Evolutionary conservation across 495 filamentous ascomycete genomes (phyloP), one percentile per base, ranked within the genome.

Genomic region (Annulohypoxylon moriforme): DNA sequence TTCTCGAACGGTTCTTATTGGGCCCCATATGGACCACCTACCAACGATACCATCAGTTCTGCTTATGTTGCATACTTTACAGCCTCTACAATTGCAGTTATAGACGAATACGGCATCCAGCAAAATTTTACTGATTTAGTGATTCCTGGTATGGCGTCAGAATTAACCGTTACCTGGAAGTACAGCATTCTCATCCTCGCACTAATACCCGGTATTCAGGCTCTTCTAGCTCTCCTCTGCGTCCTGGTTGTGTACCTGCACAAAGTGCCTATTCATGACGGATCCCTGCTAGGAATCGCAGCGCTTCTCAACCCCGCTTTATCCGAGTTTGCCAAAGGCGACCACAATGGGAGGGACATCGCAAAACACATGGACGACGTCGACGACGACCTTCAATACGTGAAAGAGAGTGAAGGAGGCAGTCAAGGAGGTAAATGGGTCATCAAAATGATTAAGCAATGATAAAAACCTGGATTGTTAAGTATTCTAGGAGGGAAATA

Each of bases 141-240:
- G 8, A 25, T 64, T 14, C 60, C 46, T 9, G 60, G 60, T 3
- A 14, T 55, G 14, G 60, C 60, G 20, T 42, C 27, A 8, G 9
- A 53, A 14, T n/a, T 64, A 16, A 38, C 40, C 18, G 60, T 64
- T 1, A 40, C 52, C 13, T 64, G 60, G 60, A 24, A 29, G n/a
- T 64, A 64, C 24, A 53, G 60, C 31, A 11, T 38, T 31, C 46
- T 64, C 3, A 34, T 44, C 1, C 46, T 64, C 4, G 22, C 44
- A 16, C 9, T 64, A 9, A 64, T 53, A 40, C 60, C 46, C 9
- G 46, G 60, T 4, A 16, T 64, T 8, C 60, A 53, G 40, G 60
- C 46, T 16, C 31, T 64, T 47, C n/a, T 53, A 10, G 46, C 60
- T 31, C 18, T 64, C 9, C 5, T 29, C 3, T 40, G 46, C 16